A percentile compares a stretch with the other conserved stretches of the same genome.
Evolutionary conservation across 2,329 filamentous ascomycete species (phyloP).

Genomic region (Coniochaeta hoffmannii): DNA sequence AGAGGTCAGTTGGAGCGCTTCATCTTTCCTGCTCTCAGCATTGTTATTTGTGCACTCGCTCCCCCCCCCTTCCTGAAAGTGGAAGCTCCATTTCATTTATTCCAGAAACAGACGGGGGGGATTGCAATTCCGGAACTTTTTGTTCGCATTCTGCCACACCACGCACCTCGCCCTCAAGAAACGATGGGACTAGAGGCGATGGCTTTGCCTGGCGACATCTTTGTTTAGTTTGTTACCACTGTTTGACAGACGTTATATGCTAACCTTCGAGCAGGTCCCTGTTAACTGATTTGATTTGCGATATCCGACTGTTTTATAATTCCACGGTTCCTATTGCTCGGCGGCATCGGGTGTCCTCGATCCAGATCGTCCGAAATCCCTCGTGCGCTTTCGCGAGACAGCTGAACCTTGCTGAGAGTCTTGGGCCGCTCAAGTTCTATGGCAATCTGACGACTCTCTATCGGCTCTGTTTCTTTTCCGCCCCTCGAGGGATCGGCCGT

Average conservation of each 20-base stretch:
- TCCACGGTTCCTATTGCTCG: not conserved
- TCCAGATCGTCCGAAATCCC: too few species aligned
- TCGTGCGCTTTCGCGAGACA: not conserved
- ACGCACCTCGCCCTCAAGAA: too few species aligned
- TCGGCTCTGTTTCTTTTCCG: not conserved
- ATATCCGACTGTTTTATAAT: too few species aligned
- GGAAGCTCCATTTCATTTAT: not conserved
- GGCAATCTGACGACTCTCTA: not conserved
- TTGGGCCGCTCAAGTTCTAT: not conserved
- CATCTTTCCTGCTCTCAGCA: not conserved
- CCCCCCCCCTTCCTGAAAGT: not conserved
- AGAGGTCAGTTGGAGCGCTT: not conserved
- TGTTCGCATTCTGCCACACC: not conserved
- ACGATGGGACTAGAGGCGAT: not conserved
- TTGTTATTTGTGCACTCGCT: not conserved
- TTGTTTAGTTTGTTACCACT: not conserved
- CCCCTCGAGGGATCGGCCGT: not conserved
- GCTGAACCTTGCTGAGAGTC: not conserved
- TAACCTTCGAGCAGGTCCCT: not conserved
- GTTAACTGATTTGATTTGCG: not conserved
- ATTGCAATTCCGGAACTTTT: not conserved
- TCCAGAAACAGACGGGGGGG: not conserved
- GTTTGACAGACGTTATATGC: not conserved
- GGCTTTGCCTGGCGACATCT: not conserved
- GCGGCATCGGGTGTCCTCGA: too few species aligned